Evolutionary conservation across 1,139 yeast species (phyloP), one percentile per base, ranked within the genome.

Genomic region (Protomyces inouyei): DNA sequence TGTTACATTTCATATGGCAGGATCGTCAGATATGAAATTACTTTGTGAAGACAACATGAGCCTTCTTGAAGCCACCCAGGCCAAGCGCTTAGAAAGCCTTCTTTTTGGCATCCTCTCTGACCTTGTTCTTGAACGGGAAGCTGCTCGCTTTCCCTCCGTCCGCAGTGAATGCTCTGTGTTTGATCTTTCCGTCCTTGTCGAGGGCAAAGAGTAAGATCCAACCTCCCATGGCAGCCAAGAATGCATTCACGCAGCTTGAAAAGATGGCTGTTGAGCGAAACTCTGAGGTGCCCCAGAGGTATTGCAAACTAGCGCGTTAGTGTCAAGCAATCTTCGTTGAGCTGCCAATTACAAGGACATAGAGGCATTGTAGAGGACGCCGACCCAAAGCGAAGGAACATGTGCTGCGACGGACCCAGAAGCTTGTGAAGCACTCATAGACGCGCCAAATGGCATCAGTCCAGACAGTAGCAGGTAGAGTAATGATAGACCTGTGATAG

Each of bases 301-400:
- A 61, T 54, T 32, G 52, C 32, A n/a, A 45, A 12, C n/a, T 45
- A 28, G 45, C 21, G 40, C 28, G 32, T 61, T 46, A 32, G 25
- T 46, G 3, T 14, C 10, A n/a, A 55, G 43, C 25, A 28, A 18
- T 32, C n/a, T 21, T 21, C 23, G 0, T 21, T 10, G 9, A 32
- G 45, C 32, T 37, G 54, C 51, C 48, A 46, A 23, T 55, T 43
- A 61, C 36, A 55, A 40, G 10, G 45, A 38, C 38, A 37, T 32
- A 5, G 53, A 45, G 25, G 46, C 52, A 45, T 61, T 60, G 32
- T 55, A 55, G n/a, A 51, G 8, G 45, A 61, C 25, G 16, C 61
- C 51, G 52, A 61, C 38, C 53, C 52, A 35, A 32, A 61, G 60
- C 8, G 65, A 35, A 5, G 65, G 65, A n/a, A 61, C 60, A 14